phyloP scores from a whole-genome alignment of 768 basidiomycete genomes.

The Lentinula detonsa region DNA sequence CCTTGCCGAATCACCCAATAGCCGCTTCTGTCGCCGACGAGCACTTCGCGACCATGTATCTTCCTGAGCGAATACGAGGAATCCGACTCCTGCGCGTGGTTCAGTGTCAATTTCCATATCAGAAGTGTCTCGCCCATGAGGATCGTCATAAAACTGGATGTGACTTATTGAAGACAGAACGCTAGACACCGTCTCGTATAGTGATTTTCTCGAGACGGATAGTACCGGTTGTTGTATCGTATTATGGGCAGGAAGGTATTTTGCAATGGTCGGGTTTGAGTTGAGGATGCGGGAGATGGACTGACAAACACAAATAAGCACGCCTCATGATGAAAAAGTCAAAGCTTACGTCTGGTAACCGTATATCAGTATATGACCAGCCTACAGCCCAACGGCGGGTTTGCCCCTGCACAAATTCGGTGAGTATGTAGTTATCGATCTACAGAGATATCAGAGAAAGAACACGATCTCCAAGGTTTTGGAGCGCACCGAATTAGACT shows the following conservation, averaged over 20 bases:
- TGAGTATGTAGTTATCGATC: slow-evolving; percentile 85
- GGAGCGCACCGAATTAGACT: slow-evolving; percentile 25
- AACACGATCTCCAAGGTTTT: not conserved
- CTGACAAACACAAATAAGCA: slow-evolving; percentile 13
- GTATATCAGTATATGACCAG: slow-evolving; percentile 68
- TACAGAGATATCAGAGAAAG: slow-evolving; percentile 20
- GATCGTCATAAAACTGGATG: not conserved
- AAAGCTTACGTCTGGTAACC: slow-evolving; percentile 71
- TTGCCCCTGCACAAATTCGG: slow-evolving; percentile 79
- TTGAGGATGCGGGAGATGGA: slow-evolving; percentile 26
- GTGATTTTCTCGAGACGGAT: slow-evolving; percentile 5
- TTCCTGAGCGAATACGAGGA: slow-evolving; percentile 22
- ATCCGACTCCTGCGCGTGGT: slow-evolving; percentile 6
- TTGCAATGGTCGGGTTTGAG: slow-evolving; percentile 37
- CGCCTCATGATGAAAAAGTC: not conserved
- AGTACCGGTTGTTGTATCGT: slow-evolving; percentile 39
- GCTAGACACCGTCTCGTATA: slow-evolving; percentile 16
- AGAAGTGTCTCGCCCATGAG: slow-evolving; percentile 8
- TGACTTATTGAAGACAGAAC: slow-evolving; percentile 30
- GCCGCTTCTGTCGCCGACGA: slow-evolving; percentile 37
- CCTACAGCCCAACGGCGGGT: slow-evolving; percentile 91
- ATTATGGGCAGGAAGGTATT: slow-evolving; percentile 54
- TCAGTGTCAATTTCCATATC: slow-evolving; percentile 3
- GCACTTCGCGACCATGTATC: slow-evolving; percentile 70
- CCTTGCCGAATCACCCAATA: slow-evolving; percentile 3